phyloP scores from a whole-genome alignment of 2,329 filamentous ascomycete species.

The Dissoconium aciculare region DNA sequence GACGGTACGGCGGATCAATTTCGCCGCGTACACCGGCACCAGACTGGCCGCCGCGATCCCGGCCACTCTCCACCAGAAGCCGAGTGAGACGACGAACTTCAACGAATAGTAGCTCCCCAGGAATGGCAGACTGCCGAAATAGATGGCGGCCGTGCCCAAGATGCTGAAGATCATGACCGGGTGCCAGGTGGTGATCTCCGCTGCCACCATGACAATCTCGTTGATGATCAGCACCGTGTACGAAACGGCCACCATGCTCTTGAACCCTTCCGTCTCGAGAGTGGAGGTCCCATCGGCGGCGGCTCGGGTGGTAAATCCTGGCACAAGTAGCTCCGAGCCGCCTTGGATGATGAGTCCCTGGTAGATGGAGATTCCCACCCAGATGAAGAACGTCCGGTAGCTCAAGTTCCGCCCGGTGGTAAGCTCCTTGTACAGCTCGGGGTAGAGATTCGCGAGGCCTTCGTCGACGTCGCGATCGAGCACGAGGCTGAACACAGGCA shows the following conservation, averaged over 20 bases:
- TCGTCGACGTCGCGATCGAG: conserved; percentile 94
- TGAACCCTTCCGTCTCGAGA: conserved; percentile 19
- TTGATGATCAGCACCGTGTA: conserved; percentile 89
- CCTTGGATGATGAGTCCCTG: conserved; percentile 93
- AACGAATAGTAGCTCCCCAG: conserved; percentile 83
- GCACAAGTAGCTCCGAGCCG: conserved; percentile 75
- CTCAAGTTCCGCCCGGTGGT: conserved; percentile 73
- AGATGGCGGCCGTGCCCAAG: conserved; percentile 68
- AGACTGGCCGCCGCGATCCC: conserved; percentile 69
- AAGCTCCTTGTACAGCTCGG: conserved; percentile 95
- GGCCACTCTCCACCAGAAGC: conserved; percentile 74
- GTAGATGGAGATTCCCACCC: conserved; percentile 90
- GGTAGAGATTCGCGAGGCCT: conserved; percentile 82
- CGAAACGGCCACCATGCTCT: conserved; percentile 67
- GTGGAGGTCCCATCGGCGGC: conserved; percentile 9
- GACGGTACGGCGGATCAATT: conserved; percentile 69
- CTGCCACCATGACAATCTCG: conserved; percentile 92
- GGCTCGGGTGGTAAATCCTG: conserved; percentile 39
- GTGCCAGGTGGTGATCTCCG: conserved; percentile 95
- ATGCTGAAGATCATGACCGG: conserved; percentile 77
- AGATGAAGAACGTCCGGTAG: conserved; percentile 91
- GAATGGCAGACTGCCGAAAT: conserved; percentile 70
- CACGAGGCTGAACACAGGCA: conserved; percentile 82
- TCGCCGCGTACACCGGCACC: conserved; percentile 74
- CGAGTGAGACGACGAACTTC: conserved; percentile 58